phyloP scores from a whole-genome alignment of 352 stramenopile genomes.

The Blastocystis sp. region DNA sequence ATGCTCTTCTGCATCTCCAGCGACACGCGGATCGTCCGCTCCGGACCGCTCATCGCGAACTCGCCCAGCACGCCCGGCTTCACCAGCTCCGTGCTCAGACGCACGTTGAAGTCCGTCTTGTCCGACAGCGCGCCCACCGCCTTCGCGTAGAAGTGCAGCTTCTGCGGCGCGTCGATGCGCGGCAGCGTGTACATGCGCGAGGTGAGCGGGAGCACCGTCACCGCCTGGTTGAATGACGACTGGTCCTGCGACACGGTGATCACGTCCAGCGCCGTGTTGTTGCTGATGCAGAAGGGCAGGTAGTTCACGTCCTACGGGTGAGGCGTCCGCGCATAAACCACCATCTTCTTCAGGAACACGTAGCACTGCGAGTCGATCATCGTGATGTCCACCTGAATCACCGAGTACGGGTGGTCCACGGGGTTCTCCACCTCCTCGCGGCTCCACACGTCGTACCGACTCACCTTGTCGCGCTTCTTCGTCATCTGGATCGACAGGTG shows the following conservation, averaged over 20 bases:
- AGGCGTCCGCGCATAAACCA: not conserved
- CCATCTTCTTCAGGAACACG: constrained; percentile 72
- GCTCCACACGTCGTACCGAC: not conserved
- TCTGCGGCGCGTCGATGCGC: constrained; percentile 9
- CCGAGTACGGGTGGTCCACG: not conserved
- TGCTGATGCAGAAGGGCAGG: constrained; percentile 60
- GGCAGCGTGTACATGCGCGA: constrained; percentile 51
- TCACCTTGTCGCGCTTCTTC: not conserved
- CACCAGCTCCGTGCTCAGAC: not conserved
- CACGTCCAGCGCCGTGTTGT: constrained; percentile 46
- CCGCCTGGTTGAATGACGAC: constrained; percentile 6
- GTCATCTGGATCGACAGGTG: constrained; percentile 45
- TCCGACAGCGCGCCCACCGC: not conserved
- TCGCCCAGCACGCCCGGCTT: constrained; percentile 42
- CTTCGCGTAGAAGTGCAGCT: not conserved
- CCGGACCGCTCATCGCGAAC: constrained; percentile 4
- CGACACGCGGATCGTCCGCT: constrained; percentile 27
- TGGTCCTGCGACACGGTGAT: constrained; percentile 28
- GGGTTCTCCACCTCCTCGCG: constrained; percentile 43
- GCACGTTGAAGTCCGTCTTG: not conserved
- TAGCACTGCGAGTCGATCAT: constrained; percentile 51
- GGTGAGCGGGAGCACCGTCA: constrained; percentile 23
- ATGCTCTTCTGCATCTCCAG: constrained; percentile 67
- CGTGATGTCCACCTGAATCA: constrained; percentile 59
- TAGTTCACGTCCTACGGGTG: constrained; percentile 39